Conservation (phyloP, 345 rosid genomes). For the Noccaea caerulescens region DNA sequence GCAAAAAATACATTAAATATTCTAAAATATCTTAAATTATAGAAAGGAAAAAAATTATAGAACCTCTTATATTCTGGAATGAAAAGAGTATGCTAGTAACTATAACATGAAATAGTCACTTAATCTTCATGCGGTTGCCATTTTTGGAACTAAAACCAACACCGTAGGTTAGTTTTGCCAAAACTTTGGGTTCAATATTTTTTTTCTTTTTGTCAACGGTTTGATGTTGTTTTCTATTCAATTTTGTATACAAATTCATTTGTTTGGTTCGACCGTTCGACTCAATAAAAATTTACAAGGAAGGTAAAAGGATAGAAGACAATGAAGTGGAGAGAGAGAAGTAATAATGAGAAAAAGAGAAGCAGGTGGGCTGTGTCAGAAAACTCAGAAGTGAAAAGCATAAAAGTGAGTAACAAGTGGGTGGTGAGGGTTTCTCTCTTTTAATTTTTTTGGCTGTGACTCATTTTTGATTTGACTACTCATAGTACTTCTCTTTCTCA, state of each 20-base stretch:
- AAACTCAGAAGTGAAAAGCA: conserved; percentile 36
- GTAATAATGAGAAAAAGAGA: conserved; percentile 42
- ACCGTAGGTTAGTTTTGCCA: not conserved
- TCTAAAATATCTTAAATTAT: too few species aligned
- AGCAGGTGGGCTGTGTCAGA: conserved; percentile 48
- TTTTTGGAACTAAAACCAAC: not conserved
- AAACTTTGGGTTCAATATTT: not conserved
- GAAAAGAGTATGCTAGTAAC: not conserved
- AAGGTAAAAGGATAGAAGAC: not conserved
- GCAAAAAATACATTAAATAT: too few species aligned
- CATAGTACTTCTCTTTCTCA: conserved; percentile 32
- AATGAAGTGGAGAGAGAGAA: conserved; percentile 6
- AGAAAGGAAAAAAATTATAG: too few species aligned
- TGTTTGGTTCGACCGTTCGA: not conserved
- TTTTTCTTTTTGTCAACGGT: conserved; percentile 6
- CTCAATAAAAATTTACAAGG: not conserved
- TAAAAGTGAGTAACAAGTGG: conserved; percentile 45
- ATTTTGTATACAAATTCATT: not conserved
- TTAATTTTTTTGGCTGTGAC: not conserved
- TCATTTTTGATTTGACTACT: conserved; percentile 46
- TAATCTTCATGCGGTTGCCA: not conserved
- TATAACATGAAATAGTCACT: not conserved
- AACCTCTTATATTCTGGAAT: too few species aligned
- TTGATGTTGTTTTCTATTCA: conserved; percentile 12
- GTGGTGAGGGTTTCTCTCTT: conserved; percentile 46